phyloP scores from a whole-genome alignment of 2,329 filamentous ascomycete species.

The Colletotrichum paranaense region DNA sequence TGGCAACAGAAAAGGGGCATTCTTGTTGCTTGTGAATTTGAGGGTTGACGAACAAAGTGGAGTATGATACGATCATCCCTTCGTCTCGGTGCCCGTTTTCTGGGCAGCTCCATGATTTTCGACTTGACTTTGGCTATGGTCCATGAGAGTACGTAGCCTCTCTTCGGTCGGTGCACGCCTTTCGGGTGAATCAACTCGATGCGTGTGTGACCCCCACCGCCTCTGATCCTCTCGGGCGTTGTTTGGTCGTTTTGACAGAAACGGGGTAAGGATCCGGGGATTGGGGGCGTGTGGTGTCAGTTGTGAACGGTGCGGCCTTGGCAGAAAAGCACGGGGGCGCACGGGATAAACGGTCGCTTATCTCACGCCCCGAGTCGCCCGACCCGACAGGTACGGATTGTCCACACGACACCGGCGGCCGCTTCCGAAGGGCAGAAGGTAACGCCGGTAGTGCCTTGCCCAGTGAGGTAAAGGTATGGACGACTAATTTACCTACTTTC shows the following conservation, averaged over 20 bases:
- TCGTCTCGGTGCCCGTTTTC: conserved; percentile 52
- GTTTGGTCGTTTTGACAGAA: conserved; percentile 1
- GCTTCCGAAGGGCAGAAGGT: conserved; percentile 8
- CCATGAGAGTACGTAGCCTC: background rate
- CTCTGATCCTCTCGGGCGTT: conserved; percentile 1
- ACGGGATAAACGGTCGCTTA: conserved; percentile 29
- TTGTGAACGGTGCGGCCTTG: conserved; percentile 2
- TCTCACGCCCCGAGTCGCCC: conserved; percentile 28
- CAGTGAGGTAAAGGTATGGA: too few relatives aligned
- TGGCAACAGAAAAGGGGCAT: conserved; percentile 27
- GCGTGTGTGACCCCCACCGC: conserved; percentile 1
- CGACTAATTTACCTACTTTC: background rate
- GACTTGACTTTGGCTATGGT: conserved; percentile 21
- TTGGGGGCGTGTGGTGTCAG: background rate
- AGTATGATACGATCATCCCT: conserved; percentile 78
- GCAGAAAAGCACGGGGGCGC: background rate
- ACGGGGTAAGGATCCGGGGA: conserved; percentile 13
- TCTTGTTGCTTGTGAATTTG: conserved; percentile 2
- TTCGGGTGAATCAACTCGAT: background rate
- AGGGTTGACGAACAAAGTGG: conserved; percentile 75
- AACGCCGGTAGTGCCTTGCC: background rate
- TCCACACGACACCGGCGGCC: conserved; percentile 12
- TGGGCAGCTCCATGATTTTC: conserved; percentile 44
- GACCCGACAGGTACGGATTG: conserved; percentile 15
- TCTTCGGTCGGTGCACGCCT: background rate